Base-by-base conservation (phyloP, 768 basidiomycete genomes). In the Lentinula detonsa region DNA sequence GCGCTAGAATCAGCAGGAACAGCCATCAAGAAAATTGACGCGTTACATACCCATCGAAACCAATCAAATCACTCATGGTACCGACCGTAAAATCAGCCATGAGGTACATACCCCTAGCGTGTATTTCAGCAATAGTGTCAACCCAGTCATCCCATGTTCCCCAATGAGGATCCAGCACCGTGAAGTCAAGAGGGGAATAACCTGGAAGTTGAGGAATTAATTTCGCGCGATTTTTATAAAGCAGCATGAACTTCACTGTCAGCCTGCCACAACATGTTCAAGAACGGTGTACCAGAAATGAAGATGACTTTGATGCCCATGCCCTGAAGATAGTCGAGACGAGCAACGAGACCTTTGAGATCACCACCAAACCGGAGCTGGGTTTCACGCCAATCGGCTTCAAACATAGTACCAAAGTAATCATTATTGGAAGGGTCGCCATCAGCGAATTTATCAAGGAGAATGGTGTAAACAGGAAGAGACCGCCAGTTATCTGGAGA, bases 211-310 rank as follows among this genome's bases (percentile, higher is more conserved):
- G n/a, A 54, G 39, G 35, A 39, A 37, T 40, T 11, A 37, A 37
- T 37, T 8, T 18, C 21, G 18, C 8, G 53, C n/a, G 53, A 23
- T 9, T 18, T 18, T 9, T 56, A 64, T 65, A 37, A 60, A 62
- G 51, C 46, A 53, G 39, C 3, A 49, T 2, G 43, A 48, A 54
- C 31, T 92, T 70, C 59, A 95, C 94, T 94, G 82, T 96, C 94
- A 4, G 93, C 90, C 70, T 95, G 89, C 94, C 94, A 96, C 18
- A 93, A 74, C 94, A 95, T 95, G 81, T 96, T 96, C 62, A 97
- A 63, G 73, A 93, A 97, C 57, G 88, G 86, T 1, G 95, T 97
- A 58, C 95, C 95, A 21, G 95, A 93, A 70, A 96, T 90, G 76
- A 93, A 97, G 67, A 97, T 86, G 55, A 86, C 81, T 67, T 79